Conservation (phyloP, 2,329 filamentous ascomycete genomes). For the Monosporascus sp. region DNA sequence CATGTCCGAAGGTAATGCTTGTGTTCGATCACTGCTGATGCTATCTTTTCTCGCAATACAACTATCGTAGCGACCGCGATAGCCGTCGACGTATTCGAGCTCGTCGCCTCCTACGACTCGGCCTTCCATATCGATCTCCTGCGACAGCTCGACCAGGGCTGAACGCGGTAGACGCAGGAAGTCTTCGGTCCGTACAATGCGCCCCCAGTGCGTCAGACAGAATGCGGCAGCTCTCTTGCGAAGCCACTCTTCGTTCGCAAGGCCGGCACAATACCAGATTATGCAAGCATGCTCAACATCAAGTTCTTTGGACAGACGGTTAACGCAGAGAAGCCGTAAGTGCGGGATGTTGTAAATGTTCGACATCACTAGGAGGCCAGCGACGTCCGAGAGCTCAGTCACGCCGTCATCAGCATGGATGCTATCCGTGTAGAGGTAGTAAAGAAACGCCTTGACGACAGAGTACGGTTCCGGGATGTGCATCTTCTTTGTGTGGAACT, state of each 20-base stretch:
- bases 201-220: constrained; percentile 91
- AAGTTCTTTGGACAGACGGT: constrained; percentile 82
- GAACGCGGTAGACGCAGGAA: constrained; percentile 76
- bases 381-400: constrained; percentile 75
- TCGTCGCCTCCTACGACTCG: constrained; percentile 86
- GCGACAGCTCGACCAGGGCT: constrained; percentile 83
- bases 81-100: constrained; percentile 54
- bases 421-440: constrained; percentile 94
- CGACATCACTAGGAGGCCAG: constrained; percentile 92
- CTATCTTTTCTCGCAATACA: constrained; percentile 50
- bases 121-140: constrained; percentile 91
- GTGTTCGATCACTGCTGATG: constrained; percentile 54
- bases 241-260: constrained; percentile 90
- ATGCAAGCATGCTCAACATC: constrained; percentile 93
- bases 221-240: constrained; percentile 82
- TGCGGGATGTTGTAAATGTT: constrained; percentile 98
- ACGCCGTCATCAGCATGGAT: constrained; percentile 73
- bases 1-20: constrained; percentile 51
- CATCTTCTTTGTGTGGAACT: constrained; percentile 96
- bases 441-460: constrained; percentile 89
- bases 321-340: constrained; percentile 83
- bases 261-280: constrained; percentile 89
- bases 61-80: constrained; percentile 41
- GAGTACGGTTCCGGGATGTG: constrained; percentile 96
- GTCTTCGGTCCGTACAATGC: constrained; percentile 82